Percentiles rank a stretch among this genome's conserved stretches.
Evolutionary conservation across 352 stramenopile genomes (phyloP).

Genomic region (Globisporangium spinosum): DNA sequence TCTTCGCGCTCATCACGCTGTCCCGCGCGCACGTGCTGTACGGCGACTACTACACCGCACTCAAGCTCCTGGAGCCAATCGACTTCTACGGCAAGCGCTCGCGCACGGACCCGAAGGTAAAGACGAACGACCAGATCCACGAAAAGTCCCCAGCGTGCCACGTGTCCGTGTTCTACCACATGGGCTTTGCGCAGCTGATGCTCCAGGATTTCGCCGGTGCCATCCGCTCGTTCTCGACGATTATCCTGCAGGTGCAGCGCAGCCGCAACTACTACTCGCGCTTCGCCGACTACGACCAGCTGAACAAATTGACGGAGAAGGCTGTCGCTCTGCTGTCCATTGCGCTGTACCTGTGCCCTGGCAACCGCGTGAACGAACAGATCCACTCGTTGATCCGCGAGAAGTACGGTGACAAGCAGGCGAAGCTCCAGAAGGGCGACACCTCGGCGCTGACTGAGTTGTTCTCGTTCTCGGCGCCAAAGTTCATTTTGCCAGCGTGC

Average conservation of each 20-base stretch:
- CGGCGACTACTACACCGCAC: conserved; percentile 94
- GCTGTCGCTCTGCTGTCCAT: conserved; percentile 93
- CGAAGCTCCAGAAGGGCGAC: conserved; percentile 81
- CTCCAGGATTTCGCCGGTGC: conserved; percentile 94
- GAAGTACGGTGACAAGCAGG: conserved; percentile 93
- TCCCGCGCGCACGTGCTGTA: conserved; percentile 95
- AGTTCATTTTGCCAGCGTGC: conserved; percentile 92
- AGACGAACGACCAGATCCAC: conserved; percentile 80
- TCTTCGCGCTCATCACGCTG: conserved; percentile 94
- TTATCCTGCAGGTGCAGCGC: conserved; percentile 88
- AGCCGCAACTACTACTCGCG: conserved; percentile 89
- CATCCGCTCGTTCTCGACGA: conserved; percentile 85
- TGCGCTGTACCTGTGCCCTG: conserved; percentile 85
- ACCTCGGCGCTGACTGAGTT: conserved; percentile 82
- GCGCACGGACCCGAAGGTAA: conserved; percentile 31
- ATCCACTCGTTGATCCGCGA: conserved; percentile 89
- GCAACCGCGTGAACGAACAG: conserved; percentile 81
- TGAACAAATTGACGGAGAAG: conserved; percentile 94
- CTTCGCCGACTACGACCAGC: conserved; percentile 92
- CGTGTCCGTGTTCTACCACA: conserved; percentile 96
- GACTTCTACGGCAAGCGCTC: conserved; percentile 86
- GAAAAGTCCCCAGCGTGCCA: conserved; percentile 90
- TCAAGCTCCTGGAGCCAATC: conserved; percentile 90
- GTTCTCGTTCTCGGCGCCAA: conserved; percentile 92
- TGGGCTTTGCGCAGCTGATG: conserved; percentile 97